Evolutionary conservation across 305 asterid species (phyloP).

Genomic region (Rubia balearica): DNA sequence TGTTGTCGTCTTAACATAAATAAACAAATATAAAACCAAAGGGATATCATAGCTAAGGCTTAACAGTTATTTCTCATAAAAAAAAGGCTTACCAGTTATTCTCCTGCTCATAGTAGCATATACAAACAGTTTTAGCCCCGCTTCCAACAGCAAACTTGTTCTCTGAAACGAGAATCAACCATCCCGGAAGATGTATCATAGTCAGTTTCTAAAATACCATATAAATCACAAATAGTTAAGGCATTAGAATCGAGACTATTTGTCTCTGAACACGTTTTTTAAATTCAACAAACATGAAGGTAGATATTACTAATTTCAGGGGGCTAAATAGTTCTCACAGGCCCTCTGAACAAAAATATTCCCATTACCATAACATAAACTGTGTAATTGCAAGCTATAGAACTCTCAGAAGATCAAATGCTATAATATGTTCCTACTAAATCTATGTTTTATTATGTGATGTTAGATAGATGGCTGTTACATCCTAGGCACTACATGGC

Average conservation of each 20-base stretch:
- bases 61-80: slow-evolving; percentile 61
- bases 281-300: background rate
- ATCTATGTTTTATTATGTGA: background rate
- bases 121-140: slow-evolving; percentile 98
- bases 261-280: background rate
- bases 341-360: background rate
- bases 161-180: slow-evolving; percentile 43
- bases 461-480: background rate
- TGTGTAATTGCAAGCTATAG: background rate
- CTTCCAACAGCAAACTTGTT: slow-evolving; percentile 99
- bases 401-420: background rate
- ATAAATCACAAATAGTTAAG: background rate
- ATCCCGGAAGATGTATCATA: slow-evolving; percentile 20
- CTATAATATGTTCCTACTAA: background rate
- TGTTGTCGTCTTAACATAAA: background rate
- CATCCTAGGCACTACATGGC: background rate
- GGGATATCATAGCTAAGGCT: slow-evolving; percentile 17
- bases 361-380: background rate
- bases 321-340: background rate
- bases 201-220: background rate
- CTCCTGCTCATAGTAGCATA: slow-evolving; percentile 99
- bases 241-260: background rate
- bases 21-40: background rate
- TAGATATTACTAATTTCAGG: background rate
- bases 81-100: slow-evolving; percentile 68